These are phyloP conservation scores for Paracoccidioides lutzii DNA, from an alignment of 2,329 filamentous ascomycete genomes.

Conservation along the genomic window DNA sequence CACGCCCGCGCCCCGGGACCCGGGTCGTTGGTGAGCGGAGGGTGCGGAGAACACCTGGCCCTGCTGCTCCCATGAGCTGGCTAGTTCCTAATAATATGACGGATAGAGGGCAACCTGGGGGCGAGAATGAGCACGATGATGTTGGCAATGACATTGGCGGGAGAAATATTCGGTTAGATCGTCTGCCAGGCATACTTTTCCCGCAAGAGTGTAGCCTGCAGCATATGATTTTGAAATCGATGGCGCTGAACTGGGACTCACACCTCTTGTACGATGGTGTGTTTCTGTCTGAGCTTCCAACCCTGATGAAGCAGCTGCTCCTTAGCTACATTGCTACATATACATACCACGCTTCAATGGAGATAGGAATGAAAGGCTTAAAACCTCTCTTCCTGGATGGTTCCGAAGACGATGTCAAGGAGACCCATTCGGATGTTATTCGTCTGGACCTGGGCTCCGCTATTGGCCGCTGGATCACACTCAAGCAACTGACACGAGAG, in stretches of 20 bases:
- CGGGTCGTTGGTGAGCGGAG: slow-evolving; percentile 23
- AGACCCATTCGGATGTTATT: slow-evolving; percentile 31
- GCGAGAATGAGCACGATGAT: slow-evolving; percentile 5
- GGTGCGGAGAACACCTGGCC: slow-evolving; percentile 30
- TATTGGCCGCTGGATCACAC: slow-evolving; percentile 35
- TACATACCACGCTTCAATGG: slow-evolving; percentile 29
- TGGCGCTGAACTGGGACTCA: slow-evolving; percentile 45
- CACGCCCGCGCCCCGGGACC: slow-evolving; percentile 27
- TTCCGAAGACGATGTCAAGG: slow-evolving; percentile 7
- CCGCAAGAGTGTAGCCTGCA: slow-evolving; percentile 33
- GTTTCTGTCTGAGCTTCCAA: slow-evolving; percentile 40
- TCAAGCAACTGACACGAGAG: slow-evolving; percentile 37
- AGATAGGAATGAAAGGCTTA: slow-evolving; percentile 32
- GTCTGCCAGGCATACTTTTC: slow-evolving; percentile 28
- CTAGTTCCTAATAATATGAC: slow-evolving; percentile 15
- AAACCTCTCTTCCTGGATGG: slow-evolving; percentile 36
- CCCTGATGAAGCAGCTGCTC: slow-evolving; percentile 39
- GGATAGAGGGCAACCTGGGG: neutral
- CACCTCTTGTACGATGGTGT: slow-evolving; percentile 45
- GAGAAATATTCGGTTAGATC: slow-evolving; percentile 21
- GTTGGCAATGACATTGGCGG: slow-evolving; percentile 11
- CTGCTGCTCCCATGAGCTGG: slow-evolving; percentile 36
- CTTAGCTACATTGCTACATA: slow-evolving; percentile 45
- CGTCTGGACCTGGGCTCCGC: slow-evolving; percentile 42
- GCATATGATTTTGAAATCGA: slow-evolving; percentile 39